Percentiles rank a stretch among this genome's conserved stretches.
phyloP scores from a whole-genome alignment of 2,329 filamentous ascomycete genomes.

The Zasmidium angulare region DNA sequence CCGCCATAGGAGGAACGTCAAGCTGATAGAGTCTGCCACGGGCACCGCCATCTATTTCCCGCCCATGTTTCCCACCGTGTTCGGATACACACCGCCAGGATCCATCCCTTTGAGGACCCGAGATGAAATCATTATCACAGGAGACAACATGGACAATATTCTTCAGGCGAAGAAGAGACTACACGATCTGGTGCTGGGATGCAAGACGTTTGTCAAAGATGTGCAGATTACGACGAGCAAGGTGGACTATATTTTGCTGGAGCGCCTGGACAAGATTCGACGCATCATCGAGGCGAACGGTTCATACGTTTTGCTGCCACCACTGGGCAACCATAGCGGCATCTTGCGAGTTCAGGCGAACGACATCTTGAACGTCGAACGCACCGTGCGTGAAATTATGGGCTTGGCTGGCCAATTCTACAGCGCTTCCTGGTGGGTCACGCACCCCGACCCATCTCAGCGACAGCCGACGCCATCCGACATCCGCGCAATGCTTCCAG shows the following conservation, averaged over 20 bases:
- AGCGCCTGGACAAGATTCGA: slow-evolving; percentile 90
- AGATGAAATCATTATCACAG: slow-evolving; percentile 92
- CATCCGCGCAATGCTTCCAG: slow-evolving; percentile 84
- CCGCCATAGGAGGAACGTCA: slow-evolving; percentile 94
- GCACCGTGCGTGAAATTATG: slow-evolving; percentile 95
- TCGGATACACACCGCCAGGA: slow-evolving; percentile 81
- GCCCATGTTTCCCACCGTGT: slow-evolving; percentile 86
- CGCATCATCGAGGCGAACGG: slow-evolving; percentile 98
- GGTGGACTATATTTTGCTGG: slow-evolving; percentile 89
- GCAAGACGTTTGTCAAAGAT: slow-evolving; percentile 80
- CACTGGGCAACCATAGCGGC: slow-evolving; percentile 79
- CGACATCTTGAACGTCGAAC: slow-evolving; percentile 90
- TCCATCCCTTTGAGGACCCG: slow-evolving; percentile 74
- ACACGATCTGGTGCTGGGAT: slow-evolving; percentile 76
- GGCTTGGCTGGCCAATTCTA: slow-evolving; percentile 95
- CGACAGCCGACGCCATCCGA: slow-evolving; percentile 65
- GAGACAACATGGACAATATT: slow-evolving; percentile 80
- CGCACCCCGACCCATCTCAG: slow-evolving; percentile 68
- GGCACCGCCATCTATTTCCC: slow-evolving; percentile 98
- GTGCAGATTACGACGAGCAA: slow-evolving; percentile 86
- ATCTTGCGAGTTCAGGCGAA: slow-evolving; percentile 87
- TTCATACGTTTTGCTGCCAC: slow-evolving; percentile 89
- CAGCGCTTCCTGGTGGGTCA: slow-evolving; percentile 92
- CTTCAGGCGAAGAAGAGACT: slow-evolving; percentile 87
- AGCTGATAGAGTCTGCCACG: slow-evolving; percentile 91